These are phyloP conservation scores for Blastobotrys persicus DNA, from an alignment of 1,139 yeast genomes.

Conservation along the genomic window DNA sequence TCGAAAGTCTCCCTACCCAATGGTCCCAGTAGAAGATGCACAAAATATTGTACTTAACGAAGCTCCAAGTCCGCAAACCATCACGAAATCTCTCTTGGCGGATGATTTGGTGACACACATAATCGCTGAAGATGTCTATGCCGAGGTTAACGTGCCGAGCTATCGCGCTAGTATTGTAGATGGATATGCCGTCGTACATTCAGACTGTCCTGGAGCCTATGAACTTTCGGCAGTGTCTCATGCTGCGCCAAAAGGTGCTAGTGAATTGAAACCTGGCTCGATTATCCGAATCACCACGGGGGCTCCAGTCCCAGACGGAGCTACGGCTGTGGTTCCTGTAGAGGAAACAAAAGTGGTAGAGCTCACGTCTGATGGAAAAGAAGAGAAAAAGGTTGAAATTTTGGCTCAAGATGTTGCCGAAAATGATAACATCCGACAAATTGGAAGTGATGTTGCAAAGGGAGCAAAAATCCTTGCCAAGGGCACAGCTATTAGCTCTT, in stretches of 20 bases:
- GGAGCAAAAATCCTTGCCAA: constrained; percentile 40
- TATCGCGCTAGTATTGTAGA: constrained; percentile 53
- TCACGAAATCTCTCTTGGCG: constrained; percentile 29
- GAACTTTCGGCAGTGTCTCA: constrained; percentile 44
- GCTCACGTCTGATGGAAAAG: constrained; percentile 40
- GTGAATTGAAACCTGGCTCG: constrained; percentile 32
- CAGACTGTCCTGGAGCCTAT: constrained; percentile 45
- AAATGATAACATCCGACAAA: constrained; percentile 46
- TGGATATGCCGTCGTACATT: constrained; percentile 48
- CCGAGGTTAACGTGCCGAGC: constrained; percentile 44
- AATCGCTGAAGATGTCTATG: constrained; percentile 42
- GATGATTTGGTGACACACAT: constrained; percentile 37
- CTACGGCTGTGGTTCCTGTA: constrained; percentile 52
- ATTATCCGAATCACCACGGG: constrained; percentile 52
- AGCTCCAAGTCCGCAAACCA: constrained; percentile 29
- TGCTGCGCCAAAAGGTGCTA: constrained; percentile 38
- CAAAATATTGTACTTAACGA: constrained; percentile 23
- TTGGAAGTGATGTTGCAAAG: constrained; percentile 45
- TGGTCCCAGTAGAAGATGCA: constrained; percentile 45
- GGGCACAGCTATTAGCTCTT: constrained; percentile 38
- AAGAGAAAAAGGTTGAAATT: constrained; percentile 38
- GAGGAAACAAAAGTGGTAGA: constrained; percentile 45
- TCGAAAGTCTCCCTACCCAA: constrained; percentile 47
- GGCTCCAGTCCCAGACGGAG: constrained; percentile 51
- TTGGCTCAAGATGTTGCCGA: constrained; percentile 31